Conservation (phyloP, 2,329 filamentous ascomycete genomes). For the Fusarium oxysporum region DNA sequence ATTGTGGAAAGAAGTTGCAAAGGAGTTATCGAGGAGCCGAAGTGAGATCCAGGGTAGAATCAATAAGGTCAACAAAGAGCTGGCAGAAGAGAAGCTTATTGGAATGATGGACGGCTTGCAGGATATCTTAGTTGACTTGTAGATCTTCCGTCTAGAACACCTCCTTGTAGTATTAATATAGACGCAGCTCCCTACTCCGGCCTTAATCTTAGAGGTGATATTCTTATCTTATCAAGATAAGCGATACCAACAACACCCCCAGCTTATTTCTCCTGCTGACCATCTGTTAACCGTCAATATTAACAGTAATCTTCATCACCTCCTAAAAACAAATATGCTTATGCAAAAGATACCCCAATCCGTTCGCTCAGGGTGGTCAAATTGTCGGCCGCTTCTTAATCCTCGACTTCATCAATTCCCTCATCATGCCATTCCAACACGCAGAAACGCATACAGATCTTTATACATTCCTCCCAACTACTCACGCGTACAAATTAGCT, state of each 20-base stretch:
- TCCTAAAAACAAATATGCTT: not conserved
- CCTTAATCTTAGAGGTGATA: fast-evolving
- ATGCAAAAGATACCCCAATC: not conserved
- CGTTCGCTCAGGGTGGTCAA: fast-evolving
- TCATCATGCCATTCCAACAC: not conserved
- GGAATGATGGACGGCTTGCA: not conserved
- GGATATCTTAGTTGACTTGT: not conserved
- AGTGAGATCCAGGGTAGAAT: not conserved
- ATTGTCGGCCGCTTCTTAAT: not conserved
- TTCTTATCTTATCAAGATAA: not conserved
- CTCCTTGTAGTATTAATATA: not conserved
- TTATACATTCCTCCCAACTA: not conserved
- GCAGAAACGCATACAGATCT: not conserved
- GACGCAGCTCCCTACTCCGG: not conserved
- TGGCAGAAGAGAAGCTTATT: not conserved
- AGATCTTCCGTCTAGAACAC: fast-evolving
- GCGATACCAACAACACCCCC: not conserved
- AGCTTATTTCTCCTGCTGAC: fast-evolving
- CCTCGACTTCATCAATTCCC: not conserved
- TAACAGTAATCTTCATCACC: not conserved
- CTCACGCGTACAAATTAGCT: not conserved
- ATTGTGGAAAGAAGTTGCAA: not conserved
- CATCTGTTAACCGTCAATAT: fast-evolving
- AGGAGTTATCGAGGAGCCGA: not conserved
- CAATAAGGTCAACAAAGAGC: not conserved